These are phyloP conservation scores for Aureobasidium melanogenum DNA, from an alignment of 2,329 filamentous ascomycete species.

Conservation along the genomic window DNA sequence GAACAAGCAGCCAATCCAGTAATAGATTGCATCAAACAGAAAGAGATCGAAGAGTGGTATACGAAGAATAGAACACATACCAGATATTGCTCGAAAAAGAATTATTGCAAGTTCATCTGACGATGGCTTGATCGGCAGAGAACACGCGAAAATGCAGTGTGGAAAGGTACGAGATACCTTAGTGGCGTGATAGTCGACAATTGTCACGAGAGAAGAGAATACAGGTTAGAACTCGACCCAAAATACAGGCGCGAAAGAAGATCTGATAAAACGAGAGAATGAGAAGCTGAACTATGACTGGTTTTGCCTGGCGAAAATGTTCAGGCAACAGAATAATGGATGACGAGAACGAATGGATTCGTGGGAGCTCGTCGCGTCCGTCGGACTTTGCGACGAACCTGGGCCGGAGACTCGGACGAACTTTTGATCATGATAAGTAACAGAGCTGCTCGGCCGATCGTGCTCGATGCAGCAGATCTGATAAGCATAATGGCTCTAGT, in stretches of 20 bases:
- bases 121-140: constrained; percentile 76
- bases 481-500: neutral
- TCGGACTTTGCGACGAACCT: neutral
- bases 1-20: neutral
- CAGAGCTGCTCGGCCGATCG: neutral
- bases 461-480: neutral
- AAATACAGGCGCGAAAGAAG: constrained; percentile 3
- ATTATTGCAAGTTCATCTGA: constrained; percentile 90
- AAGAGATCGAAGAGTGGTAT: neutral
- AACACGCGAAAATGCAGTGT: constrained; percentile 56
- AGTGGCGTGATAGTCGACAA: constrained; percentile 3
- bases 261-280: constrained; percentile 12
- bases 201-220: neutral
- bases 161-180: constrained; percentile 11
- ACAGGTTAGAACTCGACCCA: neutral
- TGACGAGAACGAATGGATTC: constrained; percentile 1
- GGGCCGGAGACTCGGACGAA: constrained; percentile 8
- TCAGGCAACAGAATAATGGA: constrained; percentile 11
- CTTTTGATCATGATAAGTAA: neutral
- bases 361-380: constrained; percentile 6
- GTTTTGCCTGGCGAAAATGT: constrained; percentile 11
- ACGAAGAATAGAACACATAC: neutral
- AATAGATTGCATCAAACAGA: neutral
- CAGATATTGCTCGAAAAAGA: neutral
- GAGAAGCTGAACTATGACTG: constrained; percentile 2